Evolutionary conservation across 177 flowering plant genomes (phyloP), one percentile per base, ranked within the genome.

Genomic region (Tripterygium wilfordii): DNA sequence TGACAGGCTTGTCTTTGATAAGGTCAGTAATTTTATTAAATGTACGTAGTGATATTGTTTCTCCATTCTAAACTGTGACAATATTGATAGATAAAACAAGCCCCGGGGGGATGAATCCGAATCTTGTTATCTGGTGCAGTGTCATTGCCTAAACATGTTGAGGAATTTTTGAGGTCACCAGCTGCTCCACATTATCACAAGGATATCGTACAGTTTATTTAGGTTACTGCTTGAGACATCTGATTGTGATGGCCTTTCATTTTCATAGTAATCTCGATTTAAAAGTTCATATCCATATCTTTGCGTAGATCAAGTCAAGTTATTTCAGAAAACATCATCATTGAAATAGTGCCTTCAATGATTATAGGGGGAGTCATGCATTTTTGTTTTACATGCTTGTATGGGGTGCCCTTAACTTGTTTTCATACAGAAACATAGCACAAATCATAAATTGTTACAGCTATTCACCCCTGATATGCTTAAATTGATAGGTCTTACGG

Each of bases 401-500:
- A n/a, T n/a, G n/a, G n/a, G n/a, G n/a, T n/a, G n/a, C n/a, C n/a
- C n/a, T n/a, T n/a, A n/a, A n/a, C n/a, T n/a, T n/a, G n/a, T n/a
- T n/a, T n/a, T n/a, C n/a, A n/a, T n/a, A n/a, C n/a, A n/a, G n/a
- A n/a, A n/a, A n/a, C n/a, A n/a, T n/a, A n/a, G n/a, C n/a, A n/a
- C n/a, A n/a, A n/a, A n/a, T n/a, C n/a, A n/a, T n/a, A n/a, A n/a
- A n/a, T n/a, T n/a, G n/a, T n/a, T n/a, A n/a, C n/a, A n/a, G n/a
- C 8, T 18, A 19, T 31, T 28, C 9, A 41, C 23, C 19, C 44
- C 43, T 12, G 16, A 31, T 8, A 55, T 13, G 17, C 73, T n/a
- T n/a, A n/a, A n/a, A n/a, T n/a, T n/a, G n/a, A n/a, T n/a, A 94
- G 99, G 99, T 50, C 80, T 94, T 12, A 94, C 99, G 19, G 99